phyloP scores from a whole-genome alignment of 192 early-diverging fungal species.

The Coemansia sp. region DNA sequence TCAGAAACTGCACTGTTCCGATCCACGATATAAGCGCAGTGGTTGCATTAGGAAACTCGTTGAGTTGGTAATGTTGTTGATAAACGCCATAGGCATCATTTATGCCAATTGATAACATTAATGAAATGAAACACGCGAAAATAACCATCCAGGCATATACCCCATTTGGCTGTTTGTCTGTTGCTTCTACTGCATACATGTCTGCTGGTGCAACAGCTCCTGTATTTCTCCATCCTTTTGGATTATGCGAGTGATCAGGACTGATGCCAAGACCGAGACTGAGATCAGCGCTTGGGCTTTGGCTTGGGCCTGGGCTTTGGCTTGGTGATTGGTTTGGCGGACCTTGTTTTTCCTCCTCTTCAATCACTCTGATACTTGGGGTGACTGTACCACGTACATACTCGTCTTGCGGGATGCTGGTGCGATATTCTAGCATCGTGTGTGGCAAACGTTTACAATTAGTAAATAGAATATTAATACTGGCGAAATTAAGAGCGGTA shows the following conservation, averaged over 20 bases:
- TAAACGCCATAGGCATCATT: conserved; percentile 56
- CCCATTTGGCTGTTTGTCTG: conserved; percentile 44
- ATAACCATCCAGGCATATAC: conserved; percentile 51
- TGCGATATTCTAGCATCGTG: no score
- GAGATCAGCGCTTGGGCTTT: neutral
- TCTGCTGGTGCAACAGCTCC: conserved; percentile 45
- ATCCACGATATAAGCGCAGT: conserved; percentile 54
- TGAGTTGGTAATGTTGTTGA: conserved; percentile 53
- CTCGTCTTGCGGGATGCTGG: neutral
- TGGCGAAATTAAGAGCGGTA: no score
- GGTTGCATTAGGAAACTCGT: conserved; percentile 43
- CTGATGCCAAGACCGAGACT: neutral
- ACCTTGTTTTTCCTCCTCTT: neutral
- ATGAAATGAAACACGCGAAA: conserved; percentile 43
- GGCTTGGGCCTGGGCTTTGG: neutral
- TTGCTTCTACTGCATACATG: conserved; percentile 43
- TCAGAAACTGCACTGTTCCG: conserved; percentile 47
- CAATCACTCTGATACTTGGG: neutral
- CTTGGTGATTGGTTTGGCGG: neutral
- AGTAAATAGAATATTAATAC: no score
- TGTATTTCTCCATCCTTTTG: conserved; percentile 9
- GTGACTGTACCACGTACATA: neutral
- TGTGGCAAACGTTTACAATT: no score
- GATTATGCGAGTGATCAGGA: neutral
- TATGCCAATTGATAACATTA: conserved; percentile 55